Conservation (phyloP, 305 asterid genomes). For the Andrographis paniculata region DNA sequence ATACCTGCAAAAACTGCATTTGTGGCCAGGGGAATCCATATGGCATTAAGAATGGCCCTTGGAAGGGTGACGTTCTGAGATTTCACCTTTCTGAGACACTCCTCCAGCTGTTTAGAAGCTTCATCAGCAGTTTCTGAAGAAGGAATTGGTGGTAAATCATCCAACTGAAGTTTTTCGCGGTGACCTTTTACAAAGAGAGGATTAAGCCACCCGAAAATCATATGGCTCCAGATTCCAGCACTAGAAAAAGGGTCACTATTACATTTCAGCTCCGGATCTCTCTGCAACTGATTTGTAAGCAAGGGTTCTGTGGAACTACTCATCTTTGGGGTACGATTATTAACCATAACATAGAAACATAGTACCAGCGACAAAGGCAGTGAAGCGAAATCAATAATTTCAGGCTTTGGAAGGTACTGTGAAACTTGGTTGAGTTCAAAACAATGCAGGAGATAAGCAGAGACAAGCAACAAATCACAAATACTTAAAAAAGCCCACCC, state of each 20-base stretch:
- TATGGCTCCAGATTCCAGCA: conserved; percentile 67
- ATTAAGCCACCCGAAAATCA: conserved; percentile 72
- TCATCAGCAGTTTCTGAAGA: conserved; percentile 50
- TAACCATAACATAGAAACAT: conserved; percentile 27
- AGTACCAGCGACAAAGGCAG: conserved; percentile 39
- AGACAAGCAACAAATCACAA: conserved; percentile 23
- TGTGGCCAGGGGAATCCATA: conserved; percentile 41
- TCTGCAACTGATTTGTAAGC: conserved; percentile 24
- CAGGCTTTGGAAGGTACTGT: conserved; percentile 25
- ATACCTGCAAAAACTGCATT: conserved; percentile 86
- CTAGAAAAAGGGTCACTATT: conserved; percentile 36
- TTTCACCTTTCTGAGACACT: conserved; percentile 43
- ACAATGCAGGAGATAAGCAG: conserved; percentile 23
- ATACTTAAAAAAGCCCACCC: conserved; percentile 58
- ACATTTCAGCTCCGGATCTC: background rate
- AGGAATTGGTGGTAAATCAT: conserved; percentile 54
- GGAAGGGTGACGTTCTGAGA: conserved; percentile 30
- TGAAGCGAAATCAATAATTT: conserved; percentile 31
- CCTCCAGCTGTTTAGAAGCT: conserved; percentile 54
- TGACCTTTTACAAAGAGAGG: conserved; percentile 57
- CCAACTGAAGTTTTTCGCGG: conserved; percentile 32
- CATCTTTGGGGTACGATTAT: conserved; percentile 15
- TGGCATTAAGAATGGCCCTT: conserved; percentile 36
- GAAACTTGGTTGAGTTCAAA: conserved; percentile 23
- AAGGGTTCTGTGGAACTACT: conserved; percentile 34